Percentiles rank a stretch among this genome's conserved stretches.
Evolutionary conservation across 2,329 filamentous ascomycete species (phyloP).

Genomic region (Coniella lustricola): DNA sequence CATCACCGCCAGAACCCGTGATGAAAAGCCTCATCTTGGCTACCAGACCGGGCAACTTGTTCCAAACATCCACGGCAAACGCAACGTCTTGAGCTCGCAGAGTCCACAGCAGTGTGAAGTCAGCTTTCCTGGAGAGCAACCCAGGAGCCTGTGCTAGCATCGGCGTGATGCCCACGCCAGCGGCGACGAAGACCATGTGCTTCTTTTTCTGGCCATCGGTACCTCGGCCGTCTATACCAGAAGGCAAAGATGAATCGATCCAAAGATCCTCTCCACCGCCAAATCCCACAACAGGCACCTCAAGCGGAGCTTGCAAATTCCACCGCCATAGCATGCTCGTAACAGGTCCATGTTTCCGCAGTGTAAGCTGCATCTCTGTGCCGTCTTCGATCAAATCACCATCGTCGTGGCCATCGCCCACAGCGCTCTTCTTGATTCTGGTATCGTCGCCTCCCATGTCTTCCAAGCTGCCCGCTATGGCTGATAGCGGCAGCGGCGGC

Average conservation of each 20-base stretch:
- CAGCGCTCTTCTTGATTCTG: conserved; percentile 10
- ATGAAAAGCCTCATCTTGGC: conserved; percentile 54
- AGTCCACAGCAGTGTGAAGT: conserved; percentile 61
- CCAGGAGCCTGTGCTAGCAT: conserved; percentile 59
- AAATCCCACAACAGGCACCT: conserved; percentile 65
- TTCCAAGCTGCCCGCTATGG: too few species aligned
- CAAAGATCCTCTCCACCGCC: conserved; percentile 52
- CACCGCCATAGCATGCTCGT: conserved; percentile 59
- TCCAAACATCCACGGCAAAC: conserved; percentile 54
- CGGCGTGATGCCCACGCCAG: conserved; percentile 78
- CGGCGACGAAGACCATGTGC: conserved; percentile 58
- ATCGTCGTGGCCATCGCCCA: background rate
- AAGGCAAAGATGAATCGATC: conserved; percentile 20
- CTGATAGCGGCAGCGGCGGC: conserved; percentile 2
- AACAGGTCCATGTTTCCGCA: conserved; percentile 60
- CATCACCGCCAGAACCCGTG: conserved; percentile 39
- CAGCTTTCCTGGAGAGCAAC: conserved; percentile 32
- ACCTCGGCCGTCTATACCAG: background rate
- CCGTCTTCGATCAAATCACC: conserved; percentile 22
- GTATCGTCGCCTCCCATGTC: too few species aligned
- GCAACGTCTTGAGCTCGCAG: conserved; percentile 53
- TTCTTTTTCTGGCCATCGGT: conserved; percentile 26
- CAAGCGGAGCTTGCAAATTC: conserved; percentile 45
- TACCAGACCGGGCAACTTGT: conserved; percentile 43
- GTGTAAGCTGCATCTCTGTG: conserved; percentile 63